Evolutionary conservation across 1,139 yeast genomes (phyloP), one percentile per base, ranked within the genome.

Genomic region (Pichia sp.): DNA sequence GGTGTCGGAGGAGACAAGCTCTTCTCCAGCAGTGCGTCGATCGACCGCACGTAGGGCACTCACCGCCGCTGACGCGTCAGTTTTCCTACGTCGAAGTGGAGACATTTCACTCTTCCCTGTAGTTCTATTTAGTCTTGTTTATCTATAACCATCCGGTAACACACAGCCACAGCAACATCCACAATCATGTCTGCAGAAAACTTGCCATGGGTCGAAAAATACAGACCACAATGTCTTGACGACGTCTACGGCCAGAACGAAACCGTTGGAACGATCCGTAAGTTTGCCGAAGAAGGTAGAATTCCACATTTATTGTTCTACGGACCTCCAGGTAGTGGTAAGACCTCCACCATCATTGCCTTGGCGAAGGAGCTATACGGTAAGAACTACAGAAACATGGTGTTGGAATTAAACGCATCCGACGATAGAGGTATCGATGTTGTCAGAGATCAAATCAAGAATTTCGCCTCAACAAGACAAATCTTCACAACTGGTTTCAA

Each of bases 291-390:
- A 53, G 87, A 85, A 52, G 93, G 95, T 12, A 79, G 81, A 58
- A 72, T 93, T 43, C 99, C 99, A 2, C 98, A 91, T 67, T 68
- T 91, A 53, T 70, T 91, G 41, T 91, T 93, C 66, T 91, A 93
- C 65, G 99, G 99, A 0, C 98, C 98, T 0, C 98, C 99, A 21
- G 99, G 99, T 22, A 91, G 97, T 0, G 99, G 99, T 54, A 93
- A 93, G 65, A 93, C 99, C 0, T 88, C 96, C 1, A 91, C 97
- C 1, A 87, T 93, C 52, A 77, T 87, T 32, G 98, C 98, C 0
- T 69, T 93, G 51, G 97, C 99, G 2, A 73, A 80, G 46, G 96
- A 91, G 61, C 82, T 93, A n/a, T 93, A 89, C 61, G 98, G 98
- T 2, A 74, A 81, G 37, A 83, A 83, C 60, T 89, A 87, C 67